Percentiles rank a stretch among this genome's conserved stretches.
Conservation (phyloP, 306 rosid genomes). For the Lathyrus aphaca region DNA sequence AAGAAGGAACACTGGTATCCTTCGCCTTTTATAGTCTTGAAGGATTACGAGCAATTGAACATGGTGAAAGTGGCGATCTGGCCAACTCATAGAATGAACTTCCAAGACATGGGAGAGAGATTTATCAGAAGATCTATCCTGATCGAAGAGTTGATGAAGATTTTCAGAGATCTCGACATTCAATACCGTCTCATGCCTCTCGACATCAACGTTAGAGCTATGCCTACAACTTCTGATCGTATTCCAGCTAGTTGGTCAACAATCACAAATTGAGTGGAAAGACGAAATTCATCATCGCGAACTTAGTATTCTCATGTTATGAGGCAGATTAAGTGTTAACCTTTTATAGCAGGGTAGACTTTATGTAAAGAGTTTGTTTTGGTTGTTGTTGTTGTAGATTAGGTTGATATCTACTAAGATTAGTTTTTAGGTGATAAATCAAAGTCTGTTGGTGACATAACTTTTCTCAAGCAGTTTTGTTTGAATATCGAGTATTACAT, state of each 20-base stretch:
- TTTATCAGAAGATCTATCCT: constrained; percentile 59
- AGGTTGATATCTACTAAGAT: constrained; percentile 12
- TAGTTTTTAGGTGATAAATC: constrained; percentile 36
- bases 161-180: constrained; percentile 76
- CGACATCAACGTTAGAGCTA: constrained; percentile 61
- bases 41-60: constrained; percentile 58
- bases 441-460: constrained; percentile 7
- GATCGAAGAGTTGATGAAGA: constrained; percentile 77
- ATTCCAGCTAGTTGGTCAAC: constrained; percentile 56
- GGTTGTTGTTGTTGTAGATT: neutral
- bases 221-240: constrained; percentile 63
- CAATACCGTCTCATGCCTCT: constrained; percentile 71
- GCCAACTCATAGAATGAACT: constrained; percentile 78
- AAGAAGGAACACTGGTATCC: constrained; percentile 93
- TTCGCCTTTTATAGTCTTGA: constrained; percentile 59
- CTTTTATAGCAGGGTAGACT: constrained; percentile 34
- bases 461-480: constrained; percentile 23
- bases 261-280: constrained; percentile 45
- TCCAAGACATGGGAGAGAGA: constrained; percentile 88
- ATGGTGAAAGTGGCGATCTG: constrained; percentile 66
- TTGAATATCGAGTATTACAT: neutral
- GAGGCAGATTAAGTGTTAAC: constrained; percentile 16
- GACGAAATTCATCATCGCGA: constrained; percentile 4
- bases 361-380: constrained; percentile 31
- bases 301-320: neutral